Conservation (phyloP, 108 stramenopile genomes). For the Cylindrotheca closterium region DNA sequence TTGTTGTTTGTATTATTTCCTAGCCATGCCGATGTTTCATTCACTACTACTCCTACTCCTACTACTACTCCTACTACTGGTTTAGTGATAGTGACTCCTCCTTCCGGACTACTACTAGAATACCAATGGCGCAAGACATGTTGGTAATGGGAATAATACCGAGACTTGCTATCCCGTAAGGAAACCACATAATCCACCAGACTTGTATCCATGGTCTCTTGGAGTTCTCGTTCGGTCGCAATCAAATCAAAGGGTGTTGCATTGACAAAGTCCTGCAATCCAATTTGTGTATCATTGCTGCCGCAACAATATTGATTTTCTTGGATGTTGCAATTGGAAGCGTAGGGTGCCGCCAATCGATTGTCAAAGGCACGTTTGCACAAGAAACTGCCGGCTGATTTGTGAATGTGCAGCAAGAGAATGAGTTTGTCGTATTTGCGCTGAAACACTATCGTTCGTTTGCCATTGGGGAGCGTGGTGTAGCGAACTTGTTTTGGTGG, state of each 20-base stretch:
- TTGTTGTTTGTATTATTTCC: background rate
- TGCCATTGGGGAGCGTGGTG: background rate
- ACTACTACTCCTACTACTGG: background rate
- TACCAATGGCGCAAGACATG: conserved; percentile 17
- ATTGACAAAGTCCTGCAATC: conserved; percentile 15
- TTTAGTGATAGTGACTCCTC: background rate
- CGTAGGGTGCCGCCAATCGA: conserved; percentile 1
- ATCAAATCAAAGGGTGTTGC: conserved; percentile 30
- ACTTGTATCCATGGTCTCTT: conserved; percentile 17
- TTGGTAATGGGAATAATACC: conserved; percentile 39
- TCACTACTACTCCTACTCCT: background rate
- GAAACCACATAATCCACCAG: conserved; percentile 34
- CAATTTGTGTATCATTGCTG: conserved; percentile 2
- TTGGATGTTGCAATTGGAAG: conserved; percentile 40
- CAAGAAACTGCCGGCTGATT: conserved; percentile 20
- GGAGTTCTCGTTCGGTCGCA: conserved; percentile 35
- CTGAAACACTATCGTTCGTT: background rate
- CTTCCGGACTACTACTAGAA: too few species aligned
- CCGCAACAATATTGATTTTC: conserved; percentile 33
- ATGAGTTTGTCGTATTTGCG: conserved; percentile 10
- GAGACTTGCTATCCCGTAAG: conserved; percentile 19
- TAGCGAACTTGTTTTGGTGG: background rate
- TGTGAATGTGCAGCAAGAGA: conserved; percentile 35
- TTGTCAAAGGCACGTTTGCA: conserved; percentile 16
- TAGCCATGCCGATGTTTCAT: background rate